phyloP scores from a whole-genome alignment of 306 rosid species.

The Dryas drummondii region DNA sequence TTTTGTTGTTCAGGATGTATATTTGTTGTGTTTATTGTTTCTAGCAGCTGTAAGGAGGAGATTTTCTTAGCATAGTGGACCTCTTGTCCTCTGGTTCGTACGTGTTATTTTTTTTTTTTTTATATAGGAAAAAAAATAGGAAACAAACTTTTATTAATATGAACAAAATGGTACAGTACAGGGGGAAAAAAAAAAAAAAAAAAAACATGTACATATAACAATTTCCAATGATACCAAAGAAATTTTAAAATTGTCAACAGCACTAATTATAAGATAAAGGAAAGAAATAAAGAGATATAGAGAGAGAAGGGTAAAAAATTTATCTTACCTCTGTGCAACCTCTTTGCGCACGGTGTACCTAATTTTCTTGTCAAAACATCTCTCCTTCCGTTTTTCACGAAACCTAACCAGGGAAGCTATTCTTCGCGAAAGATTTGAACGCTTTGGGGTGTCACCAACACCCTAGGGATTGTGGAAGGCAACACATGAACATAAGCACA shows the following conservation, averaged over 20 bases:
- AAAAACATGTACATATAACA: too few relatives aligned
- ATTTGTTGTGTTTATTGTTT: too few relatives aligned
- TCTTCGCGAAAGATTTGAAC: constrained; percentile 81
- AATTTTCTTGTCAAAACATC: constrained; percentile 97
- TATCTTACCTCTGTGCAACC: constrained; percentile 89
- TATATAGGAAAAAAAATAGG: too few relatives aligned
- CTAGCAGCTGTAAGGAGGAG: too few relatives aligned
- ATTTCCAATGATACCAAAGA: background rate
- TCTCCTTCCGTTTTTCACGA: constrained; percentile 93
- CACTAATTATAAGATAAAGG: background rate
- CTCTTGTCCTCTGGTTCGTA: too few relatives aligned
- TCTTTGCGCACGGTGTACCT: constrained; percentile 91
- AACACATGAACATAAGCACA: constrained; percentile 34
- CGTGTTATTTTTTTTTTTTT: too few relatives aligned
- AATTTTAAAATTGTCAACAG: background rate
- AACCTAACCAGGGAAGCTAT: constrained; percentile 94
- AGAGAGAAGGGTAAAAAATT: constrained; percentile 8
- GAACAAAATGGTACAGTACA: too few relatives aligned
- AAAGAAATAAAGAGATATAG: background rate
- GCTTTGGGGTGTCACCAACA: constrained; percentile 55
- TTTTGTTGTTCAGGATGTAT: too few relatives aligned
- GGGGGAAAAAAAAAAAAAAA: too few relatives aligned
- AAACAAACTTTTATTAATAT: too few relatives aligned
- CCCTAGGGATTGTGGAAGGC: constrained; percentile 50
- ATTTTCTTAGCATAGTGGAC: too few relatives aligned